These are phyloP conservation scores for Fraxinus paxiana DNA, from an alignment of 305 asterid genomes.

Conservation along the genomic window DNA sequence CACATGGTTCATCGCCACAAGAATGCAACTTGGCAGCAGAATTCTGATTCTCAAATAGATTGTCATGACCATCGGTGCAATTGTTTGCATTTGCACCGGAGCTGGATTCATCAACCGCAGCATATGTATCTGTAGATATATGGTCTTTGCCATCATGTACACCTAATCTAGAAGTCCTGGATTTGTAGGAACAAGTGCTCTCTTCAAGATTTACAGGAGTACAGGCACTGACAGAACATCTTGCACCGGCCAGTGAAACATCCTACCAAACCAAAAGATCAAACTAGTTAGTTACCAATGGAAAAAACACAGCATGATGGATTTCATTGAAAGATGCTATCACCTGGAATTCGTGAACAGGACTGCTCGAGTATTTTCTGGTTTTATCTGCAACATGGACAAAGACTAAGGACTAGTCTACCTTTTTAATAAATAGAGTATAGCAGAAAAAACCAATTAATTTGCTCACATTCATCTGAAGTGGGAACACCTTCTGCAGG, in stretches of 20 bases:
- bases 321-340: constrained; percentile 23
- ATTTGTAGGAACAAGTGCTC: constrained; percentile 50
- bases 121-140: constrained; percentile 40
- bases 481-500: constrained; percentile 62
- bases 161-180: constrained; percentile 40
- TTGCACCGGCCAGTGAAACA: constrained; percentile 56
- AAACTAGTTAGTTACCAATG: constrained; percentile 17
- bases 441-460: constrained; percentile 20
- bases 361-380: constrained; percentile 31
- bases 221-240: constrained; percentile 42
- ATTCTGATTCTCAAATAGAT: constrained; percentile 30
- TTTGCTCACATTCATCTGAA: constrained; percentile 68
- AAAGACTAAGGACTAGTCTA: constrained; percentile 31
- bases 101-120: constrained; percentile 34
- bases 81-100: constrained; percentile 34
- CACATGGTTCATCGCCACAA: constrained; percentile 47
- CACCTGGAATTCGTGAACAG: constrained; percentile 56
- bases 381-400: constrained; percentile 48
- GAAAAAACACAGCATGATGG: constrained; percentile 14
- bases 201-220: constrained; percentile 42
- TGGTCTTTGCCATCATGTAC: constrained; percentile 28
- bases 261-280: constrained; percentile 42
- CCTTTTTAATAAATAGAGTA: constrained; percentile 11
- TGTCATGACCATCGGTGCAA: constrained; percentile 35
- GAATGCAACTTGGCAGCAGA: constrained; percentile 33